Base-by-base conservation (phyloP, 257 asterid genomes). In the Euphrasia confusa region DNA sequence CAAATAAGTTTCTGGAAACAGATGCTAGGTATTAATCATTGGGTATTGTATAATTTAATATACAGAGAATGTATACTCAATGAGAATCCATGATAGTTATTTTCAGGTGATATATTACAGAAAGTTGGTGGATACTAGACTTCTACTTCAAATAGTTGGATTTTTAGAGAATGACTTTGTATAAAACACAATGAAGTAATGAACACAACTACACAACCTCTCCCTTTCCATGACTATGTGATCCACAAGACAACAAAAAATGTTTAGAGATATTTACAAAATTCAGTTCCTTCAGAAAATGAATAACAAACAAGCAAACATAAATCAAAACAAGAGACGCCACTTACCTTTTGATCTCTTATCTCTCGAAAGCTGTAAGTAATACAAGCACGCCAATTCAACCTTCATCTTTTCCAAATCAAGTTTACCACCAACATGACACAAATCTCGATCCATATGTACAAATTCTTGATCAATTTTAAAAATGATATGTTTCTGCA, bases 371-470 rank as follows among this genome's bases (percentile, higher is more conserved):
- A 87, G 87, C 67, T 78, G 83, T 72, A 89, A 68, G 74, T 73
- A 93, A 80, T 83, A 87, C 78, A 75, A 76, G 83, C 99, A 89
- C 54, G 97, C 94, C 79, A 85, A 78, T 70, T 84, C 95, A 68
- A 77, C 80, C 81, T 81, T 85, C 78, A 93, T 70, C 69, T 74
- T 83, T 72, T 89, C 96, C 44, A 89, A 71, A 81, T 71, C 70
- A 70, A 76, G 76, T 14, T 73, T 82, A 62, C 63, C 80, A 57
- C 81, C 84, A 79, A 52, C 63, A 45, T 64, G 69, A 65, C 65
- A 77, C 63, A 70, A 61, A 67, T 68, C 82, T 40, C 67, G 79
- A 70, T 81, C 78, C 74, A 87, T 28, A 64, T 74, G 76, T 17
- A 85, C 71, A 71, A 74, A 66, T 52, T 82, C 84, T 56, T 78